Evolutionary conservation across 1,284 basidiomycete genomes (phyloP), one percentile per base, ranked within the genome.

Genomic region (Hypsizygus ulmarius): DNA sequence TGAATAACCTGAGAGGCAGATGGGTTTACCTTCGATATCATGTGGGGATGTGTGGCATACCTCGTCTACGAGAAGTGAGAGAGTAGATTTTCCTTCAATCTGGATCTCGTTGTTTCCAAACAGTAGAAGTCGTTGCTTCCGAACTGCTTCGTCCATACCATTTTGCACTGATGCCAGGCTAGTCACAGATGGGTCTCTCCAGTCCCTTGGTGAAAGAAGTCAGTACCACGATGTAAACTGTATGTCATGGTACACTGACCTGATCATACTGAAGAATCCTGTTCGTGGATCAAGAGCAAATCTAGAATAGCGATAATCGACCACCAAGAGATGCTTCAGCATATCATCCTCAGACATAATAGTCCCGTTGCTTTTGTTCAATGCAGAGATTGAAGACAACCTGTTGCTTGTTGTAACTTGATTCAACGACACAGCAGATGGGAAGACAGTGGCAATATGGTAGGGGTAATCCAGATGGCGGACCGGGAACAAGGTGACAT

Each of bases 21-120:
- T 32, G 21, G 15, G 27, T 3, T 16, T 9, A 19, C 9, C 6
- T 35, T 14, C 35, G 25, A n/a, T 10, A 28, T 15, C 14, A 9
- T 25, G 3, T 12, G 42, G 2, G 88, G 50, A 6, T 30, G 58
- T 28, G 48, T 39, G n/a, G 46, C 53, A 45, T 63, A 93, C 93
- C 77, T 97, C 97, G 59, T 99, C 94, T 34, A 98, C 72, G 9
- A 99, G 75, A 1, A 99, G 77, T 18, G 82, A 76, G n/a, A 84
- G 56, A 1, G 87, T 82, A 0, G 90, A 87, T 68, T 97, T 97
- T 11, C 83, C 90, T 59, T 90, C 84, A 43, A 99, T 91, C 59
- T 99, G 92, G 54, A 99, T 91, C 43, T 87, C 73, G 63, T 99
- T 99, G 25, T 72, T 70, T 3, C 92, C 94, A 67, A 98, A 99